phyloP scores from a whole-genome alignment of 2,329 filamentous ascomycete genomes.

The Phialocephala subalpina region DNA sequence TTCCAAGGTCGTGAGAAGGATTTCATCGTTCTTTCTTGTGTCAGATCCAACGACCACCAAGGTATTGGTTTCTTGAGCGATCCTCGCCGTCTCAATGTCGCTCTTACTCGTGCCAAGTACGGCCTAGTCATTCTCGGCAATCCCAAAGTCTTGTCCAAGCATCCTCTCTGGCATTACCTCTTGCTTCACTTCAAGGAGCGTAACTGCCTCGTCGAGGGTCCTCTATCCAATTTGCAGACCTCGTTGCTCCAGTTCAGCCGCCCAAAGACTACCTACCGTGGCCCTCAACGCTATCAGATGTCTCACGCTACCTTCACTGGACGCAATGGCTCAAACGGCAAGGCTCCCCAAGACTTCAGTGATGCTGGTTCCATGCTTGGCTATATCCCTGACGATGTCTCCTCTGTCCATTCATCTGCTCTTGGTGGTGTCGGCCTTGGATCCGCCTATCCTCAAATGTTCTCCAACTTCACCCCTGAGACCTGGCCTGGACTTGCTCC shows the following conservation, averaged over 20 bases:
- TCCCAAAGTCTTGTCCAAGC: conserved; percentile 96
- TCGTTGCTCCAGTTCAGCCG: conserved; percentile 94
- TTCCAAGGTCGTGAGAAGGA: conserved; percentile 99
- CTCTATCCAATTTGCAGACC: conserved; percentile 93
- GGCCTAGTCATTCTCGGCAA: conserved; percentile 97
- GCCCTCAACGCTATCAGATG: conserved; percentile 86
- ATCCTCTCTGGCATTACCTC: conserved; percentile 96
- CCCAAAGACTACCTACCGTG: conserved; percentile 90
- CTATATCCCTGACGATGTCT: conserved; percentile 97
- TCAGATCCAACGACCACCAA: conserved; percentile 98
- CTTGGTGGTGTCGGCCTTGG: conserved; percentile 83
- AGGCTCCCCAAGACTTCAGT: conserved; percentile 42
- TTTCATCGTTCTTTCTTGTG: conserved; percentile 97
- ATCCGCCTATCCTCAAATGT: conserved; percentile 91
- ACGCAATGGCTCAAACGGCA: conserved; percentile 42
- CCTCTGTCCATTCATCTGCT: conserved; percentile 91
- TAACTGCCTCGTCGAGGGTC: conserved; percentile 95
- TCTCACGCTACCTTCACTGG: conserved; percentile 63
- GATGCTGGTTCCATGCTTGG: conserved; percentile 91
- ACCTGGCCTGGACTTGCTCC: conserved; percentile 83
- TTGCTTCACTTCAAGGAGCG: conserved; percentile 96
- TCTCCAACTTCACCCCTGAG: conserved; percentile 88
- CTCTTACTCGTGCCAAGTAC: conserved; percentile 95
- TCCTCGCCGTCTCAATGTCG: conserved; percentile 95
- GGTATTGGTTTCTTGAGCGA: conserved; percentile 99